Evolutionary conservation across 2,329 filamentous ascomycete genomes (phyloP), one percentile per base, ranked within the genome.

Genomic region (Neonectria faginata): DNA sequence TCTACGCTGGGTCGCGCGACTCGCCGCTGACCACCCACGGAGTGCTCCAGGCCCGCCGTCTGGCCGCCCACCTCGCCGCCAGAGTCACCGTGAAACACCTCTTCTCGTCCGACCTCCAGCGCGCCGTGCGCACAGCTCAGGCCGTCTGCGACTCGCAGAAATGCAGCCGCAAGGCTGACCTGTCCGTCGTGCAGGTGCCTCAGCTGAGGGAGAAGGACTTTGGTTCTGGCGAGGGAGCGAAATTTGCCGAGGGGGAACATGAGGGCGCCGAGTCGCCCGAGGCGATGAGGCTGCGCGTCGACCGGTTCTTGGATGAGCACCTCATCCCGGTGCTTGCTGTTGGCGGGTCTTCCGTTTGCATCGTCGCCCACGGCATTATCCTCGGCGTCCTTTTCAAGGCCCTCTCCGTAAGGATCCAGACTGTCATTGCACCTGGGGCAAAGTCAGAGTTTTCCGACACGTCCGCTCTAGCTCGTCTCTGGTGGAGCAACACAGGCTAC

Each of bases 351-450:
- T 52, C 62, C 0, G 61, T 68, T 51, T 55, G 68, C 63, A 27
- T 97, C 14, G 91, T 97, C 3, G 91, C 94, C 2, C 94, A 97
- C 73, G 94, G 94, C 16, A 90, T 97, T 65, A 88, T 97, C 44
- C 85, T 97, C 2, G 88, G 88, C 2, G 84, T 88, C 33, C 78
- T 97, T 0, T 90, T 91, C 84, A 84, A 85, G 60, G 83, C 85
- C 12, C 76, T 97, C 14, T 79, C 91, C 8, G 78, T 81, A 12
- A 83, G 86, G 3, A 85, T 92, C 2, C 57, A 70, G 1, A 61
- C 62, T 3, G 67, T 64, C 2, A 60, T 74, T 27, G 70, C 64
- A 9, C 62, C 68, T 6, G 60, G 58, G 22, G 66, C 71, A 1
- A 57, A 65, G 18, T 22, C 65, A 29, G 54, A 62, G 41, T 51